Conservation (phyloP, 176 grass and related monocot genomes). For the Cenchrus fungigraminus region DNA sequence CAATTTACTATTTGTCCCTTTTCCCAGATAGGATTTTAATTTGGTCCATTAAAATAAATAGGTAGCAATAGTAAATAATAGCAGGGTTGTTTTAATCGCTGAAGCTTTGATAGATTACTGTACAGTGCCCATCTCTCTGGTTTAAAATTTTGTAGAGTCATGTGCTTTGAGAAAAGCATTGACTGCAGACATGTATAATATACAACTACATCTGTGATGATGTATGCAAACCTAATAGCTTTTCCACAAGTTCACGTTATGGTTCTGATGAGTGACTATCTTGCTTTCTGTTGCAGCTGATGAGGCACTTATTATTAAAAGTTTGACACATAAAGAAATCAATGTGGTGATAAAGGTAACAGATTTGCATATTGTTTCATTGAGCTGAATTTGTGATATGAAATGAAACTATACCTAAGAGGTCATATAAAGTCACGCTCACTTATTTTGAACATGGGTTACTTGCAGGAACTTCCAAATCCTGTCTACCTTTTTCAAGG, state of each 20-base stretch:
- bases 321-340: slow-evolving; percentile 85
- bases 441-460: slow-evolving; percentile 39
- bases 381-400: slow-evolving; percentile 33
- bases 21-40: slow-evolving; percentile 21
- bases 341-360: slow-evolving; percentile 89
- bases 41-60: slow-evolving; percentile 16
- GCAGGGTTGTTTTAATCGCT: slow-evolving; percentile 14
- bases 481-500: slow-evolving; percentile 98
- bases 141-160: slow-evolving; percentile 23
- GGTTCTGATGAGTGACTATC: slow-evolving; percentile 15
- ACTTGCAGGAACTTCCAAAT: slow-evolving; percentile 90
- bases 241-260: neutral
- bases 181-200: neutral
- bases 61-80: slow-evolving; percentile 6
- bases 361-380: slow-evolving; percentile 17
- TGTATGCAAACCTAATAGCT: neutral
- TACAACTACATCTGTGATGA: neutral
- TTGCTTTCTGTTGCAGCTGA: slow-evolving; percentile 71
- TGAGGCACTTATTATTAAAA: slow-evolving; percentile 97
- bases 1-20: slow-evolving; percentile 12
- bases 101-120: slow-evolving; percentile 2
- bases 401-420: slow-evolving; percentile 19
- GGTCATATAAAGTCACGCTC: slow-evolving; percentile 3
- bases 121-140: neutral
- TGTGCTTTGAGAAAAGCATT: slow-evolving; percentile 4